These are phyloP conservation scores for Diaporthe longicolla DNA, from an alignment of 2,329 filamentous ascomycete genomes.

Conservation along the genomic window DNA sequence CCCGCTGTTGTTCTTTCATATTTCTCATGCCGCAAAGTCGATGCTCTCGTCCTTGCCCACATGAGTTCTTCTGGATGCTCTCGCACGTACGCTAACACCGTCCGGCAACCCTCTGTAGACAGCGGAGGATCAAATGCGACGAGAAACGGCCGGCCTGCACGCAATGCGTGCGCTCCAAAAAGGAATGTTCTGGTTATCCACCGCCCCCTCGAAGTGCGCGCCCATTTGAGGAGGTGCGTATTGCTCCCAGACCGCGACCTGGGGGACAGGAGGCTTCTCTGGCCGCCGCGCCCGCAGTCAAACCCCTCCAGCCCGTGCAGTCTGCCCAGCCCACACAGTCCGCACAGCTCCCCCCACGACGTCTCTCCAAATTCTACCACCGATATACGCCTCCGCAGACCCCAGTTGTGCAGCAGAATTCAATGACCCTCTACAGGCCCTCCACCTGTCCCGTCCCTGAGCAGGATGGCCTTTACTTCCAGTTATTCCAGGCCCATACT, in stretches of 20 bases:
- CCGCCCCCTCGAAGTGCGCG: constrained; percentile 65
- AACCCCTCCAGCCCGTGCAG: constrained; percentile 45
- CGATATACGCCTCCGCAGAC: constrained; percentile 55
- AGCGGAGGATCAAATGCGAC: constrained; percentile 76
- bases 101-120: constrained; percentile 55
- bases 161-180: constrained; percentile 72
- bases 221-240: constrained; percentile 62
- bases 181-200: constrained; percentile 73
- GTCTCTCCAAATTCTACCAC: constrained; percentile 48
- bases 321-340: constrained; percentile 45
- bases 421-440: constrained; percentile 59
- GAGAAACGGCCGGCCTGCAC: constrained; percentile 72
- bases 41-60: too few relatives aligned
- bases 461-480: constrained; percentile 72
- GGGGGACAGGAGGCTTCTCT: constrained; percentile 39
- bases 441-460: constrained; percentile 62
- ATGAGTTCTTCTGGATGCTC: too few relatives aligned
- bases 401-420: constrained; percentile 46
- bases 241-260: constrained; percentile 61
- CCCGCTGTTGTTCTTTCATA: constrained; percentile 33
- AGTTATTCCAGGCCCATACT: constrained; percentile 73
- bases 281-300: constrained; percentile 37
- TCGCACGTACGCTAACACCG: constrained; percentile 38
- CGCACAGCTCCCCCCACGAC: constrained; percentile 43
- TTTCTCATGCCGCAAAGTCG: too few relatives aligned